phyloP scores from a whole-genome alignment of 2,329 filamentous ascomycete genomes.

The Epichloe gansuensis region DNA sequence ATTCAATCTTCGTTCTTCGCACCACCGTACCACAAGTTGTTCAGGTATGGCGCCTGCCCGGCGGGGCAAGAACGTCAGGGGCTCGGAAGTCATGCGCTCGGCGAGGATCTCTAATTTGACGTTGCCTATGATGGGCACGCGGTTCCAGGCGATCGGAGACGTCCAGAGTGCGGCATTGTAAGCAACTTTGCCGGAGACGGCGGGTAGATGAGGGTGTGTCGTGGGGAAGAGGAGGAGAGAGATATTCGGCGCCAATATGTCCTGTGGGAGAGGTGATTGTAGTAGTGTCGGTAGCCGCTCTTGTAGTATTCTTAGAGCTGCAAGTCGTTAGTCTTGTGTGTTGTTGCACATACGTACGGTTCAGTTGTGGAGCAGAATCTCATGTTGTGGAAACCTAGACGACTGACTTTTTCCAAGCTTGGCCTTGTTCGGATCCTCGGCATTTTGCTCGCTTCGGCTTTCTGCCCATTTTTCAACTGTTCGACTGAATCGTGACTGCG shows the following conservation, averaged over 20 bases:
- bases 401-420: constrained; percentile 50
- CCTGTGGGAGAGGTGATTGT: constrained; percentile 54
- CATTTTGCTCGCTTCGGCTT: constrained; percentile 21
- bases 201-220: constrained; percentile 78
- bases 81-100: constrained; percentile 67
- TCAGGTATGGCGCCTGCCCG: constrained; percentile 50
- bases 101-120: constrained; percentile 78
- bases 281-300: constrained; percentile 54
- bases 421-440: constrained; percentile 41
- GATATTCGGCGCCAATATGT: constrained; percentile 65
- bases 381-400: not conserved
- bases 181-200: constrained; percentile 78
- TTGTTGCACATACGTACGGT: not conserved
- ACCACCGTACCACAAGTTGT: constrained; percentile 85
- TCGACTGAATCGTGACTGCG: constrained; percentile 19
- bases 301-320: constrained; percentile 53
- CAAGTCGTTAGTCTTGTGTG: not conserved
- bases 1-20: constrained; percentile 28
- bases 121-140: constrained; percentile 80
- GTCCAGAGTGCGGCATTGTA: constrained; percentile 95
- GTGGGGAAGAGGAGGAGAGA: constrained; percentile 58
- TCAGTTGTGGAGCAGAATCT: no score
- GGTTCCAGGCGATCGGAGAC: constrained; percentile 89
- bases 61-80: constrained; percentile 33
- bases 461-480: constrained; percentile 18